These are phyloP conservation scores for Sclerotinia subarctica DNA, from an alignment of 2,329 filamentous ascomycete genomes.

Conservation along the genomic window DNA sequence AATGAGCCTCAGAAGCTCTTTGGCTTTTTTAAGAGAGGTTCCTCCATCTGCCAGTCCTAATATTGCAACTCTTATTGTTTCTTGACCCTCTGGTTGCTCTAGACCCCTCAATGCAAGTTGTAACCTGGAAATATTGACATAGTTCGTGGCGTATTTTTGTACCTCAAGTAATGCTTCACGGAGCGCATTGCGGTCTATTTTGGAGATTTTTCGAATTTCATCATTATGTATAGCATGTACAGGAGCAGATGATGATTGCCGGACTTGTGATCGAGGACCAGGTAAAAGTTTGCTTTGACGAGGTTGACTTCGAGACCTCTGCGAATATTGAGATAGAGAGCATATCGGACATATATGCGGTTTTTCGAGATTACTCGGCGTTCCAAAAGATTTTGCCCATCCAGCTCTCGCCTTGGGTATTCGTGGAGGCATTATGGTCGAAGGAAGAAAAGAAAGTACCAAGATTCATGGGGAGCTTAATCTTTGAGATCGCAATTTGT, in stretches of 20 bases:
- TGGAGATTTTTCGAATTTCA: background rate
- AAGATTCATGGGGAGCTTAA: slow-evolving; percentile 20
- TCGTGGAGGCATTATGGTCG: slow-evolving; percentile 38
- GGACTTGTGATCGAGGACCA: slow-evolving; percentile 17
- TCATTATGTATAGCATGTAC: slow-evolving; percentile 5
- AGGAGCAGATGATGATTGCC: slow-evolving; percentile 22
- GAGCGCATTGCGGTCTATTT: slow-evolving; percentile 28
- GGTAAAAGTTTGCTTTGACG: slow-evolving; percentile 19
- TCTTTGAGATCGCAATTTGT: background rate
- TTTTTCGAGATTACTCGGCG: slow-evolving; percentile 19
- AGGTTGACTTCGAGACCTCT: slow-evolving; percentile 16
- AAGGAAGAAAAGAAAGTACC: slow-evolving; percentile 21
- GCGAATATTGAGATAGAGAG: slow-evolving; percentile 23
- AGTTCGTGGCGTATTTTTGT: slow-evolving; percentile 56
- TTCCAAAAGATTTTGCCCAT: slow-evolving; percentile 21
- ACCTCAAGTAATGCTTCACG: slow-evolving; percentile 52
- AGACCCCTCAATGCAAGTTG: slow-evolving; percentile 68
- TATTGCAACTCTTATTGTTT: slow-evolving; percentile 58
- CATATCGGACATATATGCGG: slow-evolving; percentile 34
- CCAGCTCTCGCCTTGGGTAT: slow-evolving; percentile 31
- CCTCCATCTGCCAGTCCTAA: slow-evolving; percentile 45
- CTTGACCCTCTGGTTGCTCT: slow-evolving; percentile 53
- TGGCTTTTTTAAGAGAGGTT: slow-evolving; percentile 49
- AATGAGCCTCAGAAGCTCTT: slow-evolving; percentile 64
- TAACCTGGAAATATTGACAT: slow-evolving; percentile 66